A percentile compares a stretch with the other conserved stretches of the same genome.
phyloP scores from a whole-genome alignment of 2,329 filamentous ascomycete species.

The Sclerotinia subarctica region DNA sequence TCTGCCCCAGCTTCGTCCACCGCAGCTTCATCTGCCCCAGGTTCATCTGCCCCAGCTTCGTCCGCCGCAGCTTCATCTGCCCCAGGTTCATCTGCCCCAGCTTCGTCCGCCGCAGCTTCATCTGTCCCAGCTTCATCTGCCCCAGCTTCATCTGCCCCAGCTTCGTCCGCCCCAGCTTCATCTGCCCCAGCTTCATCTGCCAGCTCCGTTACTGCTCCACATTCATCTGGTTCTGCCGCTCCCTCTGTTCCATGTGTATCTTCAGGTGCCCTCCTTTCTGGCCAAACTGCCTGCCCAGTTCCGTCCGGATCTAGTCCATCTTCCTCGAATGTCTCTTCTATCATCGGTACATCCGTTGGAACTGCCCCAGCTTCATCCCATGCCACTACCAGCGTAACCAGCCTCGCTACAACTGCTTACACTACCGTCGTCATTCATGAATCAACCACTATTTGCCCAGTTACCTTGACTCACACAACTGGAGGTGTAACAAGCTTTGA shows the following conservation, averaged over 20 bases:
- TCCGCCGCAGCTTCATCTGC: too few species aligned
- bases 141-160: not conserved
- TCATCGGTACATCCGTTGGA: slow-evolving; percentile 4
- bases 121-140: not conserved
- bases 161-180: too few species aligned
- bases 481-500: not conserved
- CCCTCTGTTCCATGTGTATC: not conserved
- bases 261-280: not conserved
- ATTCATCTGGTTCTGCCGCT: not conserved
- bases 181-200: too few species aligned
- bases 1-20: too few species aligned
- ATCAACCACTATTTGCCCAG: slow-evolving; percentile 37
- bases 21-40: too few species aligned
- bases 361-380: not conserved
- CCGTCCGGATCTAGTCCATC: not conserved
- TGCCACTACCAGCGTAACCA: not conserved
- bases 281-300: not conserved
- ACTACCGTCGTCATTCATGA: slow-evolving; percentile 26
- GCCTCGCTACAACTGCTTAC: slow-evolving; percentile 24
- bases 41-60: too few species aligned
- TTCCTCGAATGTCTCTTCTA: not conserved
- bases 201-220: not conserved
- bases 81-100: too few species aligned
- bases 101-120: too few species aligned
- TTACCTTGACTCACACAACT: slow-evolving; percentile 24